A percentile compares a stretch with the other conserved stretches of the same genome.
phyloP scores from a whole-genome alignment of 306 rosid genomes.

The Citrullus amarus region DNA sequence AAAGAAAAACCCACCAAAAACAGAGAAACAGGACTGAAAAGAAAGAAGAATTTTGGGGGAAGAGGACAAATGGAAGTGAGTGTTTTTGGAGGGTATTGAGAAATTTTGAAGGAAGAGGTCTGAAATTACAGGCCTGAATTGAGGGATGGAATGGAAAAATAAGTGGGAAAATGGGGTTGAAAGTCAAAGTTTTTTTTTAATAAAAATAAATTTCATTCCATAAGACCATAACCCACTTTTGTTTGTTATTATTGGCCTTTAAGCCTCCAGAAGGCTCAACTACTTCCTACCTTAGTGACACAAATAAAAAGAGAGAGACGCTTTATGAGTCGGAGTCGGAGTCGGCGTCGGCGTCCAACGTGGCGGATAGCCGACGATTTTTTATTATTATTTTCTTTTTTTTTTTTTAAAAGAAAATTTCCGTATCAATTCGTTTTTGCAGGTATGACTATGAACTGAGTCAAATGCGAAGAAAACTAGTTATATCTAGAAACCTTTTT shows the following conservation, averaged over 20 bases:
- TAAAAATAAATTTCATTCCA: background rate
- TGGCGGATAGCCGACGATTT: background rate
- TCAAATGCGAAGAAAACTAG: background rate
- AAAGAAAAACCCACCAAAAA: background rate
- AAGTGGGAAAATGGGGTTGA: background rate
- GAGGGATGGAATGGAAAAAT: background rate
- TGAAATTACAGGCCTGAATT: background rate
- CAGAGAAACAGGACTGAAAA: background rate
- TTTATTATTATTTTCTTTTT: too few species aligned
- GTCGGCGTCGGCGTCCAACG: background rate
- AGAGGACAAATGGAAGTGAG: background rate
- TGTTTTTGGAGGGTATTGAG: background rate
- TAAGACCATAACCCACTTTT: background rate
- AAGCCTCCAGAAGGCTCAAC: background rate
- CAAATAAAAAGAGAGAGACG: background rate
- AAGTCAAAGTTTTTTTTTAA: background rate
- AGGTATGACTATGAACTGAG: background rate
- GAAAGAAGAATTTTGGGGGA: background rate
- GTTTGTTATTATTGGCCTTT: background rate
- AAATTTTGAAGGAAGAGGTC: background rate
- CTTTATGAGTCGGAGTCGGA: background rate
- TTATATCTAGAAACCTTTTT: background rate
- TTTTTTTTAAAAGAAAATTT: too few species aligned
- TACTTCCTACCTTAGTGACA: background rate
- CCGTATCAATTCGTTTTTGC: background rate